A percentile compares a stretch with the other conserved stretches of the same genome.
Conservation (phyloP, 495 filamentous ascomycete genomes). For the Penicillium macrosclerotiorum region DNA sequence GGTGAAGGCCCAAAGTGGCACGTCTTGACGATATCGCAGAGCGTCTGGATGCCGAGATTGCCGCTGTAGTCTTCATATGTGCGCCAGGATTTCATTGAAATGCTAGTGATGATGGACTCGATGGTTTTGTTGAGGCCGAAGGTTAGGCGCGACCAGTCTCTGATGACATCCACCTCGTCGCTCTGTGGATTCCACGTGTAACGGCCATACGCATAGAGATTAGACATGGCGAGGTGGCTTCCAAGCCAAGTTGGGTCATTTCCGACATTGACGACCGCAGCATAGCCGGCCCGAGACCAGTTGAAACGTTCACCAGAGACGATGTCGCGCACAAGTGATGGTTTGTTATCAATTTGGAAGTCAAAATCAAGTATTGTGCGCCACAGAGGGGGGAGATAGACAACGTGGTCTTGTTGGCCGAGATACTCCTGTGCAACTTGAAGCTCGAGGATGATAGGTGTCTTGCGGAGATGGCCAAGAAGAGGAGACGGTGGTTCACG, state of each 20-base stretch:
- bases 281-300: slow-evolving; percentile 54
- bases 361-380: slow-evolving; percentile 63
- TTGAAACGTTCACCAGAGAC: slow-evolving; percentile 56
- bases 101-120: slow-evolving; percentile 52
- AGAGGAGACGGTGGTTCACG: slow-evolving; percentile 64
- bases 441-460: slow-evolving; percentile 58
- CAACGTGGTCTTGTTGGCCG: slow-evolving; percentile 64
- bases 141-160: slow-evolving; percentile 63
- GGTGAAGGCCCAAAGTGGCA: slow-evolving; percentile 63
- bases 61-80: slow-evolving; percentile 67
- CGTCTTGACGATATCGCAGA: slow-evolving; percentile 60
- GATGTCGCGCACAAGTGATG: slow-evolving; percentile 52
- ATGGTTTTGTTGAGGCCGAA: slow-evolving; percentile 52
- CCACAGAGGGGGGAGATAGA: slow-evolving; percentile 64
- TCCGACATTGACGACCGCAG: slow-evolving; percentile 65
- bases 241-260: slow-evolving; percentile 65
- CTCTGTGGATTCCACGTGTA: slow-evolving; percentile 56
- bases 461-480: slow-evolving; percentile 56
- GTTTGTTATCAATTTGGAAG: slow-evolving; percentile 52
- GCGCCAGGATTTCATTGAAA: slow-evolving; percentile 65
- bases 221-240: slow-evolving; percentile 65
- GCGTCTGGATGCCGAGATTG: slow-evolving; percentile 65
- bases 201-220: slow-evolving; percentile 64
- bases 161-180: slow-evolving; percentile 43
- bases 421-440: slow-evolving; percentile 66